These are phyloP conservation scores for Boletus subparvulus DNA, from an alignment of 768 basidiomycete species.

Conservation along the genomic window DNA sequence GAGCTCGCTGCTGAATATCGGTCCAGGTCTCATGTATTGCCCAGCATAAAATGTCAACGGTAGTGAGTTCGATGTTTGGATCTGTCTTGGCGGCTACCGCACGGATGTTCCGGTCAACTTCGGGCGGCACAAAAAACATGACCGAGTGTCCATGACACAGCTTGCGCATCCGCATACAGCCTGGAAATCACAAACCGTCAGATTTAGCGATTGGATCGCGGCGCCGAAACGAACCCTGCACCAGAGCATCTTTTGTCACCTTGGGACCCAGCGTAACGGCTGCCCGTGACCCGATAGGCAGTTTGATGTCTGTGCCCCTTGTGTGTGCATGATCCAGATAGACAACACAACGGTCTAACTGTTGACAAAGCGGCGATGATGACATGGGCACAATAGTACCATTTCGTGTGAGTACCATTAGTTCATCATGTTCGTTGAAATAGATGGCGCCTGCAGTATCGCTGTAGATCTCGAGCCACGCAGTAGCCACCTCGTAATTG, in stretches of 20 bases:
- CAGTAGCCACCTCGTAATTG: conserved; percentile 38
- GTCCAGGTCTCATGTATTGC: conserved; percentile 42
- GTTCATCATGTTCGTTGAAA: conserved; percentile 28
- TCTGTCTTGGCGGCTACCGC: conserved; percentile 8
- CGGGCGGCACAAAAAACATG: conserved; percentile 43
- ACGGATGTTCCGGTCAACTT: conserved; percentile 39
- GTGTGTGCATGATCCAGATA: conserved; percentile 41
- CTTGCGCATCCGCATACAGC: conserved; percentile 53
- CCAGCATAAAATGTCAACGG: conserved; percentile 43
- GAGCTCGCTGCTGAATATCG: no score
- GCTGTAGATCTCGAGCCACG: conserved; percentile 38
- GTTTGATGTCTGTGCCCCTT: conserved; percentile 37
- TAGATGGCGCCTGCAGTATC: conserved; percentile 23
- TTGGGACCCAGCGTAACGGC: conserved; percentile 38
- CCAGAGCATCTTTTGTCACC: conserved; percentile 34
- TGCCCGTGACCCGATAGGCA: conserved; percentile 31
- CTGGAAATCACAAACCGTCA: conserved; percentile 17
- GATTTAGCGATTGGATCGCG: not conserved
- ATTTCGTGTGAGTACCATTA: conserved; percentile 24
- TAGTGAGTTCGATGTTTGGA: not conserved
- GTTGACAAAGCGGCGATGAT: conserved; percentile 29
- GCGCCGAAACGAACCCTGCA: conserved; percentile 30
- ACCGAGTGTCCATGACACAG: conserved; percentile 47
- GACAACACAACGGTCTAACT: conserved; percentile 30
- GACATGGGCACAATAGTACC: conserved; percentile 14